A percentile compares a stretch with the other conserved stretches of the same genome.
phyloP scores from a whole-genome alignment of 208 protist species.

The Eutreptiella sp. region DNA sequence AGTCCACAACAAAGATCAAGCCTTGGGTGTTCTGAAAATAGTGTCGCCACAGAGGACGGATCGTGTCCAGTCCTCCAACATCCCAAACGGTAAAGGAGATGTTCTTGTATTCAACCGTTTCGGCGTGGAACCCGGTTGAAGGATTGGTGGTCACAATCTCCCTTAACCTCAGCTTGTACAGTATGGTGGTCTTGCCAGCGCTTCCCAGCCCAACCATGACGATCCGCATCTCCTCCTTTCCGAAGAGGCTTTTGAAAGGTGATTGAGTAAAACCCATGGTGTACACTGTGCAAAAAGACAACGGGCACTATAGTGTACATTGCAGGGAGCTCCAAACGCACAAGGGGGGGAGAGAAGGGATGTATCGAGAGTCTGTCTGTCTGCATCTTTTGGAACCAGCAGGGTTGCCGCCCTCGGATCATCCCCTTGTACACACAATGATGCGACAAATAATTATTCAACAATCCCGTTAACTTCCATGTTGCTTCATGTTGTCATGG shows the following conservation, averaged over 20 bases:
- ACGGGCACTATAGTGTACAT: no score
- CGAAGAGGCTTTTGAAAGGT: constrained; percentile 68
- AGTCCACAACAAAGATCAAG: constrained; percentile 95
- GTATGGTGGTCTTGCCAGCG: constrained; percentile 94
- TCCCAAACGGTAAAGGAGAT: constrained; percentile 94
- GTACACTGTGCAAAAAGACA: no score
- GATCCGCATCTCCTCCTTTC: constrained; percentile 91
- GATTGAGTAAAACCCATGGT: no score
- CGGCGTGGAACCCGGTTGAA: constrained; percentile 93
- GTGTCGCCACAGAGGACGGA: constrained; percentile 90
- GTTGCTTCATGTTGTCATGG: no score
- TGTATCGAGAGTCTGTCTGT: no score
- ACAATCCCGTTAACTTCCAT: no score
- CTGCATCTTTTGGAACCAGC: no score
- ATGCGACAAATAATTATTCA: no score
- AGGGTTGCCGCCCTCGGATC: no score
- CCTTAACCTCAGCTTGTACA: constrained; percentile 95
- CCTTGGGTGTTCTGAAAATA: constrained; percentile 94
- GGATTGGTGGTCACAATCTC: constrained; percentile 92
- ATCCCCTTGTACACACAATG: no score
- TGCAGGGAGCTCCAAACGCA: no score
- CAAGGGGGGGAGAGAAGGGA: no score
- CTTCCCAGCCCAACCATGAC: constrained; percentile 96
- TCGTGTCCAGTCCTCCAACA: constrained; percentile 91
- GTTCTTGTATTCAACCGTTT: constrained; percentile 94